Percentiles rank a stretch among this genome's conserved stretches.
These are phyloP conservation scores for Colletotrichum orchidophilum DNA, from an alignment of 2,329 filamentous ascomycete genomes.

Conservation along the genomic window DNA sequence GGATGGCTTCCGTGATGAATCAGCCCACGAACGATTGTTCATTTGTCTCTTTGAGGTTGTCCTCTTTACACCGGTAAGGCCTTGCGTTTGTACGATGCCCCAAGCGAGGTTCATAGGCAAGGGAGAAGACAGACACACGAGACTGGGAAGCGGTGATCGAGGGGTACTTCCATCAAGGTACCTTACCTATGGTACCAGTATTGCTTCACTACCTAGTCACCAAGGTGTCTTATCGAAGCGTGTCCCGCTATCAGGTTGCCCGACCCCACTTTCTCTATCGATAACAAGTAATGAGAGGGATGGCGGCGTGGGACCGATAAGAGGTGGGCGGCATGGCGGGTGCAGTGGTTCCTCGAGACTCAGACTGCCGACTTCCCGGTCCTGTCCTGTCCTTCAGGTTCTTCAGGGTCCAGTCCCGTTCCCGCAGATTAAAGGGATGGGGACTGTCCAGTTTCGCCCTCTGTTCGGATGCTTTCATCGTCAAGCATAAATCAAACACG, in stretches of 20 bases:
- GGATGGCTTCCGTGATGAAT: background rate
- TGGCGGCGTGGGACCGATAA: background rate
- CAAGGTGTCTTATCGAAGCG: constrained; percentile 25
- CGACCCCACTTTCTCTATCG: background rate
- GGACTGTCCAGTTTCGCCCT: constrained; percentile 16
- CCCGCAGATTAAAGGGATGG: constrained; percentile 21
- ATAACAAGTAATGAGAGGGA: background rate
- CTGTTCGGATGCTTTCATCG: constrained; percentile 25
- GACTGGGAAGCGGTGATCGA: background rate
- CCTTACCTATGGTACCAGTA: background rate
- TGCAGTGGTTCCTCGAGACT: background rate
- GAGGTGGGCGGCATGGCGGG: background rate
- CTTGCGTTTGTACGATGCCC: background rate
- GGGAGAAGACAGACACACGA: background rate
- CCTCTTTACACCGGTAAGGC: background rate
- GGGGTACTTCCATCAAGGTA: background rate
- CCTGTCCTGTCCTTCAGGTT: background rate
- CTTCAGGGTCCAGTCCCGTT: constrained; percentile 20
- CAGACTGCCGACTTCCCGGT: background rate
- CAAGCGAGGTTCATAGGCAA: background rate
- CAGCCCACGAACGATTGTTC: background rate
- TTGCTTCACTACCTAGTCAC: constrained; percentile 17
- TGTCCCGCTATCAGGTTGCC: constrained; percentile 15
- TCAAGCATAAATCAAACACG: constrained; percentile 31
- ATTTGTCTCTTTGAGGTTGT: background rate